Percentiles rank a stretch among this genome's conserved stretches.
Conservation (phyloP, 192 early-diverging fungal species). For the Borealophlyctis nickersoniae region DNA sequence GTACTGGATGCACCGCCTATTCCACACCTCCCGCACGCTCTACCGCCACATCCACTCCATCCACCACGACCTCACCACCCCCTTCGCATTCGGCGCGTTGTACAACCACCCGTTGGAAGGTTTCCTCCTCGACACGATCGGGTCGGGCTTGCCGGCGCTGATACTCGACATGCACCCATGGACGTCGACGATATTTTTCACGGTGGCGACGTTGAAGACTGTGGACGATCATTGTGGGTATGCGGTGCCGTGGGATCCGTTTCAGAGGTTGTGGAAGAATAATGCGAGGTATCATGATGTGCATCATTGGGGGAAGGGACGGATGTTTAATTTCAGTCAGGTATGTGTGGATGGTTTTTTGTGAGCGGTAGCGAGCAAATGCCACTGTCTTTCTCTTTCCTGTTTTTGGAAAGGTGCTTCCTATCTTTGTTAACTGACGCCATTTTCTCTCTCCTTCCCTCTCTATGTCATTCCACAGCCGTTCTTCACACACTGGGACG, state of each 20-base stretch:
- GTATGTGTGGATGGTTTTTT: slow-evolving; percentile 20
- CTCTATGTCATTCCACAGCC: slow-evolving; percentile 58
- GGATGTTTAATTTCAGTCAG: slow-evolving; percentile 53
- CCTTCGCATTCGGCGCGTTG: slow-evolving; percentile 76
- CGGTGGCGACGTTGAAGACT: slow-evolving; percentile 73
- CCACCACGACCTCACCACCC: slow-evolving; percentile 72
- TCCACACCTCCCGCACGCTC: slow-evolving; percentile 66
- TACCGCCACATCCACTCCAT: slow-evolving; percentile 74
- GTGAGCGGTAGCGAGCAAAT: neutral
- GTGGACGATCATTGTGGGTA: slow-evolving; percentile 85
- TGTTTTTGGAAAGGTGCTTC: too few species aligned
- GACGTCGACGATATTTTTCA: slow-evolving; percentile 66
- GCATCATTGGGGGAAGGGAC: slow-evolving; percentile 48
- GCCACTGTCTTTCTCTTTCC: too few species aligned
- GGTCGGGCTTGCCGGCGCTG: slow-evolving; percentile 60
- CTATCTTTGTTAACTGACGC: too few species aligned
- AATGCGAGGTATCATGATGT: slow-evolving; percentile 69
- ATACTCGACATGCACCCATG: slow-evolving; percentile 67
- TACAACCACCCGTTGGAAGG: slow-evolving; percentile 83
- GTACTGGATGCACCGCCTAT: slow-evolving; percentile 72
- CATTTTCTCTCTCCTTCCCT: too few species aligned
- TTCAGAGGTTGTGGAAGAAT: slow-evolving; percentile 68
- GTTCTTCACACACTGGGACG: slow-evolving; percentile 80
- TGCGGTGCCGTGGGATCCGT: slow-evolving; percentile 69
- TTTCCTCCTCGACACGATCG: slow-evolving; percentile 70